These are phyloP conservation scores for Talaromyces sp. DNA, from an alignment of 2,329 filamentous ascomycete species.

Conservation along the genomic window DNA sequence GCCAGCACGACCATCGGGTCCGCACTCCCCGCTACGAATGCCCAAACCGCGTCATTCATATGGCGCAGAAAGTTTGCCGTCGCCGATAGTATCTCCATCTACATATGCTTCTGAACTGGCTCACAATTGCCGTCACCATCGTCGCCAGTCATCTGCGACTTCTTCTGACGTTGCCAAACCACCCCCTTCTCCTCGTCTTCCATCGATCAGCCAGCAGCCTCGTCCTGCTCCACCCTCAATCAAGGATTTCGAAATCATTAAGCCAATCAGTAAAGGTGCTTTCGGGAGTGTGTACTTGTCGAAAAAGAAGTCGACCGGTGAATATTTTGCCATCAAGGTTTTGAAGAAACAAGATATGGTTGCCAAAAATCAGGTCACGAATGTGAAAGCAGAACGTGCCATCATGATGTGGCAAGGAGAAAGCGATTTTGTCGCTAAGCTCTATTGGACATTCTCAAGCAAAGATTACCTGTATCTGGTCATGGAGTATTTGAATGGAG, in stretches of 20 bases:
- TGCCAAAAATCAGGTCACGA: conserved; percentile 98
- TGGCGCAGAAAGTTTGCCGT: conserved; percentile 62
- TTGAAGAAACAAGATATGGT: conserved; percentile 99
- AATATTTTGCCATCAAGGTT: conserved; percentile 98
- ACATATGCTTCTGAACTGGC: conserved; percentile 74
- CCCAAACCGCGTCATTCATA: conserved; percentile 73
- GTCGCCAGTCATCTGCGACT: conserved; percentile 87
- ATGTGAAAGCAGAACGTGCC: conserved; percentile 95
- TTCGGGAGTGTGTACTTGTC: conserved; percentile 97
- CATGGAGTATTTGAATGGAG: conserved; percentile 98
- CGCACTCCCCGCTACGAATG: conserved; percentile 84
- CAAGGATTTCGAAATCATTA: conserved; percentile 99
- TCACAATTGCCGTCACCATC: conserved; percentile 67
- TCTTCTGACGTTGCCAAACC: conserved; percentile 70
- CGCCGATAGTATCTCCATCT: conserved; percentile 87
- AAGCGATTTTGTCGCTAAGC: conserved; percentile 97
- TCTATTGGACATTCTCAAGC: conserved; percentile 99
- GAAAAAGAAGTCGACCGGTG: conserved; percentile 97
- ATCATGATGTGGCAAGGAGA: conserved; percentile 99
- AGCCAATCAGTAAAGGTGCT: conserved; percentile 97
- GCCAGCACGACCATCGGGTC: conserved; percentile 72
- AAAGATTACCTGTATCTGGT: conserved; percentile 98
- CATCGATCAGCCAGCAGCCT: conserved; percentile 77
- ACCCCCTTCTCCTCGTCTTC: conserved; percentile 80
- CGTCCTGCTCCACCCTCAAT: conserved; percentile 92